These are phyloP conservation scores for Vararia minispora DNA, from an alignment of 768 basidiomycete genomes.

Conservation along the genomic window DNA sequence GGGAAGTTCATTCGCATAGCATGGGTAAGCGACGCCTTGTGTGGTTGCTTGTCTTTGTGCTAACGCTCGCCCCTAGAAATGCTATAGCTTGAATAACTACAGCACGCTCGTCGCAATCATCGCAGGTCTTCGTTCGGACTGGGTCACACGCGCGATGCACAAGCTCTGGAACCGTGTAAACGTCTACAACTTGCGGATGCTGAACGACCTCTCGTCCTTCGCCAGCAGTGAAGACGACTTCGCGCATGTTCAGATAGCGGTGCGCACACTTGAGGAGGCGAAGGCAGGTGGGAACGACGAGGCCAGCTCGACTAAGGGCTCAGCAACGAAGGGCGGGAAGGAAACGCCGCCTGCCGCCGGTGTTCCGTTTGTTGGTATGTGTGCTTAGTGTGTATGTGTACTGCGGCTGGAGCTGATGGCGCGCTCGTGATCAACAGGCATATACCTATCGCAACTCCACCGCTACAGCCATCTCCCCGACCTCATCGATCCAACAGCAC, in stretches of 20 bases:
- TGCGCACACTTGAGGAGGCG: slow-evolving; percentile 53
- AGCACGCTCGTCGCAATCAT: slow-evolving; percentile 73
- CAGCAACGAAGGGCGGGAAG: slow-evolving; percentile 28
- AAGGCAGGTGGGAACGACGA: slow-evolving; percentile 48
- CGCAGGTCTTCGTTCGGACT: slow-evolving; percentile 58
- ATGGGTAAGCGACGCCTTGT: slow-evolving; percentile 41
- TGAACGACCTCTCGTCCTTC: slow-evolving; percentile 60
- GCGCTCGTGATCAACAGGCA: slow-evolving; percentile 31
- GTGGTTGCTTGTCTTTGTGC: background rate
- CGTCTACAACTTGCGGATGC: slow-evolving; percentile 61
- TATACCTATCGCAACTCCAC: slow-evolving; percentile 66
- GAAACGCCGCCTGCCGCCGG: slow-evolving; percentile 40
- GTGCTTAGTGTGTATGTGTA: background rate
- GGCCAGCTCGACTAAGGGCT: slow-evolving; percentile 25
- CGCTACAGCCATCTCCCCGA: slow-evolving; percentile 61
- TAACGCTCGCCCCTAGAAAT: slow-evolving; percentile 43
- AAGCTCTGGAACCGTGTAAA: slow-evolving; percentile 58
- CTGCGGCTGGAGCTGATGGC: background rate
- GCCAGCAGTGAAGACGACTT: slow-evolving; percentile 58
- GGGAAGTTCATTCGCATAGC: slow-evolving; percentile 80
- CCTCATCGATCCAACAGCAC: slow-evolving; percentile 74
- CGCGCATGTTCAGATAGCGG: slow-evolving; percentile 56
- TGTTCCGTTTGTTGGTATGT: slow-evolving; percentile 75
- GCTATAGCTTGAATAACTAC: slow-evolving; percentile 68
- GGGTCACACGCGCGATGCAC: slow-evolving; percentile 56